These are phyloP conservation scores for Stephanodiscus triporus DNA, from an alignment of 108 stramenopile species.

Conservation along the genomic window DNA sequence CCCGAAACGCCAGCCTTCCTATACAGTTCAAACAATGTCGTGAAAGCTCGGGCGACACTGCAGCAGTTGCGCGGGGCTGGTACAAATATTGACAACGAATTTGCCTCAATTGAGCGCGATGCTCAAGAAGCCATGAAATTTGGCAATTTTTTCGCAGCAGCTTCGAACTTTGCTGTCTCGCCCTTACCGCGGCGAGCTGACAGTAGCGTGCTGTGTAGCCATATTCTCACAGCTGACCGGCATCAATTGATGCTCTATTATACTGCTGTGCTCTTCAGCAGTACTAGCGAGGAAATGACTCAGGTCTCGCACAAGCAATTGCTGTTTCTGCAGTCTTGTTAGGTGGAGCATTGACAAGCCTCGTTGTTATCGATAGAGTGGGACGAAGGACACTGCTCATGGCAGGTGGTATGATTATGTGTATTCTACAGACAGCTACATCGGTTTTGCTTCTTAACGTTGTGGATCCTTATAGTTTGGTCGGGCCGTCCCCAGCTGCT, in stretches of 20 bases:
- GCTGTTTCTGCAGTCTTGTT: conserved; percentile 1
- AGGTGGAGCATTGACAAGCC: conserved; percentile 2
- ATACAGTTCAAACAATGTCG: background rate
- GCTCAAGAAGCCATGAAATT: background rate
- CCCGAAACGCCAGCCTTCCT: conserved; percentile 13
- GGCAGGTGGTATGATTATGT: conserved; percentile 1
- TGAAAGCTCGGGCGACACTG: background rate
- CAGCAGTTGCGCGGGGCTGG: conserved; percentile 1
- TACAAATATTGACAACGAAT: conserved; percentile 14
- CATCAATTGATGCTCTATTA: no score
- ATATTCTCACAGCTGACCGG: no score
- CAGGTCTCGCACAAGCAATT: background rate
- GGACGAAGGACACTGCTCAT: background rate
- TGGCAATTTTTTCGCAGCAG: conserved; percentile 3
- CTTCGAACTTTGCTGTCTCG: conserved; percentile 9
- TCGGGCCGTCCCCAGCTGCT: background rate
- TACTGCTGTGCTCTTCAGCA: no score
- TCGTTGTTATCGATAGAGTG: conserved; percentile 1
- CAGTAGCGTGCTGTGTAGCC: background rate
- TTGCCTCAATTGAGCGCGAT: background rate
- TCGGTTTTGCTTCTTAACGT: background rate
- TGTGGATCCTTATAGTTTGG: background rate
- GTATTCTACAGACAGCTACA: background rate
- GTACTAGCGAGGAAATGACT: background rate
- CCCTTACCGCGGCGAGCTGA: conserved; percentile 12